Base-by-base conservation (phyloP, 345 rosid genomes). In the Leavenworthia alabamica region DNA sequence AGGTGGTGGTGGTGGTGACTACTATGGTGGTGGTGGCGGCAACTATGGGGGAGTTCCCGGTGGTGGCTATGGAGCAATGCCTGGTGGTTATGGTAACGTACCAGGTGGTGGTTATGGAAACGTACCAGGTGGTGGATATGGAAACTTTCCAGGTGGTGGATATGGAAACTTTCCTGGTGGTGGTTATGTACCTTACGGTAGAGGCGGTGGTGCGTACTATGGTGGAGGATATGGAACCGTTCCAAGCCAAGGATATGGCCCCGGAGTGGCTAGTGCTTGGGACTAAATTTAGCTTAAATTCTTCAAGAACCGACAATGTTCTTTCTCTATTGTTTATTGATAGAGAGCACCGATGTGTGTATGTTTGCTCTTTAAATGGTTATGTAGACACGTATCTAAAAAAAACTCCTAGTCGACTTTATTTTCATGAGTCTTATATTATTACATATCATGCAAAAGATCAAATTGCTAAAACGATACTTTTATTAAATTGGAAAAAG, bases 191-290 rank as follows among this genome's bases (percentile, higher is more conserved):
- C 56, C 74, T 27, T 70, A 71, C 13, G 82, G 51, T 24, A 76
- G 89, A 68, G 89, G 96, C 5, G 72, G 75, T 60, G 75, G 79
- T 23, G 91, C 80, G 64, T 77, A 79, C 74, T 82, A 88, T 29
- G 66, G 60, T 48, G 70, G 75, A 56, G 77, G 86, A 2, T 67
- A 74, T 20, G 78, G 86, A 56, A 70, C 74, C 5, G 77, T 77
- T 1, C 67, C 62, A 13, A 59, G 22, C 36, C 76, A 80, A 33
- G 80, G 83, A 5, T 74, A 78, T 44, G 83, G 86, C 13, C 66
- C 86, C 12, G 88, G 85, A 41, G 77, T 68, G 66, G 71, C 85
- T 52, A 90, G 97, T 66, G 93, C 94, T 12, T 90, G 94, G 96
- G 90, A 87, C 73, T 90, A 75, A 62, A 39, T 20, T 28, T 68